Base-by-base conservation (phyloP, 1,139 yeast species). In the Suhomyces ambrosiae region DNA sequence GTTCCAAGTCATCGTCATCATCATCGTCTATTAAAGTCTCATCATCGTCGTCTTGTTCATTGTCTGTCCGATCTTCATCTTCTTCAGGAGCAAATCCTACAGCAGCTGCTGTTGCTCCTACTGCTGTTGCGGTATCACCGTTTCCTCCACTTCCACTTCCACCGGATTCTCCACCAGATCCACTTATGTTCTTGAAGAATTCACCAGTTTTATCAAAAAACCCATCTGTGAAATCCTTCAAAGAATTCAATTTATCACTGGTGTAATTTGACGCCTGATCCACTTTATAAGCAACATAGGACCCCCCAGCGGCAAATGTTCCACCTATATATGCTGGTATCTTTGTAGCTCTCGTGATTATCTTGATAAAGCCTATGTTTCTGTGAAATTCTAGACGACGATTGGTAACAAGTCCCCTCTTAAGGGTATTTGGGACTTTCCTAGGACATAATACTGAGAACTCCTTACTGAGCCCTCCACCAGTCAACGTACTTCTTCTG, bases 301-400 rank as follows among this genome's bases (percentile, higher is more conserved):
- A 85, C 0, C 96, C 95, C 3, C 95, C 96, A 7, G 97, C 97
- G 1, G 95, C 96, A 30, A 89, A 63, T 0, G 96, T 88, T 7
- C 96, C 95, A 1, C 96, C 96, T 1, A 87, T 65, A 47, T 87
- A 87, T 0, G 88, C 90, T 0, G 95, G 95, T 1, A 85, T 61
- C 42, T 78, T 76, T 3, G 79, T 73, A 2, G 68, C 67, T 31
- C 64, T 50, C 7, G 63, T 61, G 21, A 65, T 31, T 4, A 75
- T 65, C 51, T 79, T 83, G 24, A 78, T 73, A 26, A 85, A 73
- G 8, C 71, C 71, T 19, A 70, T 48, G 36, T 68, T 60, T 40
- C 76, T 46, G 11, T 46, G 48, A 26, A 37, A 36, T 8, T 26
- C 32, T 3, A 33, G n/a, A 12, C 31, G 30, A 7, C 32, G 27